These are phyloP conservation scores for Paramecium pentaurelia DNA, from an alignment of 73 alveolate species.

Conservation along the genomic window DNA sequence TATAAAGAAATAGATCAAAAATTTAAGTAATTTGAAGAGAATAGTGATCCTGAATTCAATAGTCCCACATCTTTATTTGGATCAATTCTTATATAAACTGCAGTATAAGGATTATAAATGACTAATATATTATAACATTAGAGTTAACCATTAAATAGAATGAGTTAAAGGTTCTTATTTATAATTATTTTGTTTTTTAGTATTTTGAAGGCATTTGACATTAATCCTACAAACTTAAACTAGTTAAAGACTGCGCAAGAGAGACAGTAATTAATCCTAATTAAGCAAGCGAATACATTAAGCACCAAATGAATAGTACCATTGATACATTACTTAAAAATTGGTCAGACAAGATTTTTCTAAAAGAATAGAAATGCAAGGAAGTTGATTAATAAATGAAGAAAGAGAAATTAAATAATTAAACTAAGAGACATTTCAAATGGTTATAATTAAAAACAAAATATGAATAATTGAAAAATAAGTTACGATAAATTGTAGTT, in stretches of 20 bases:
- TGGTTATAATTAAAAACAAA: slow-evolving; percentile 53
- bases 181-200: not conserved
- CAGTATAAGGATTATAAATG: not conserved
- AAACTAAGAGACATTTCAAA: slow-evolving; percentile 36
- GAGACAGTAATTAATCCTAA: not conserved
- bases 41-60: not conserved
- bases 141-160: not conserved
- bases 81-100: not conserved
- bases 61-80: not conserved
- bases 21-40: not conserved
- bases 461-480: slow-evolving; percentile 48
- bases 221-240: not conserved
- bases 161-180: not conserved
- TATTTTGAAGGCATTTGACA: slow-evolving; percentile 55
- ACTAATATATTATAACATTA: not conserved
- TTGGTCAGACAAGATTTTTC: slow-evolving; percentile 26
- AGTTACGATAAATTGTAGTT: not conserved
- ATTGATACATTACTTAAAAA: slow-evolving; percentile 21
- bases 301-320: slow-evolving; percentile 25
- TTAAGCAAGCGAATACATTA: slow-evolving; percentile 28
- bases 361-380: slow-evolving; percentile 45
- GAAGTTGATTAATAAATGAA: slow-evolving; percentile 14
- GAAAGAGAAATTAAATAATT: not conserved
- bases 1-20: not conserved
- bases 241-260: slow-evolving; percentile 9